A percentile compares a stretch with the other conserved stretches of the same genome.
phyloP scores from a whole-genome alignment of 1,284 basidiomycete species.

The Fistulina hepatica region DNA sequence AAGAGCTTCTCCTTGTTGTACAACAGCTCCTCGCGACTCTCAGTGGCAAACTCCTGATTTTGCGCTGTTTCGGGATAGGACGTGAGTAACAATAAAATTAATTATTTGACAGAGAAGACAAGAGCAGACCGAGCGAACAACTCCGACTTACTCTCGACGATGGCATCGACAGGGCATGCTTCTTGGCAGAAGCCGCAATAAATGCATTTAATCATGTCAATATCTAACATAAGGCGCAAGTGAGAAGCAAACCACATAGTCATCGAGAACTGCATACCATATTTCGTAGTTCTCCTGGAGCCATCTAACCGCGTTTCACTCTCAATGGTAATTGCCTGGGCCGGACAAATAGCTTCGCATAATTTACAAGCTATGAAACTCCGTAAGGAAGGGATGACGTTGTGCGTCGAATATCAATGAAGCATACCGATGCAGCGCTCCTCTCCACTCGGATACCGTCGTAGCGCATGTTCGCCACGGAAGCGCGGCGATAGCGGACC shows the following conservation, averaged over 20 bases:
- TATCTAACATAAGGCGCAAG: constrained; percentile 47
- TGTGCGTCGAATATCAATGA: constrained; percentile 17
- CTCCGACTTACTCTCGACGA: constrained; percentile 86
- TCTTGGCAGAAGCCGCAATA: constrained; percentile 99
- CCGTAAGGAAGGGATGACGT: constrained; percentile 5
- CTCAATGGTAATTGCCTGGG: constrained; percentile 99
- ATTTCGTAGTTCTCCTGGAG: constrained; percentile 94
- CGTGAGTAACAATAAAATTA: constrained; percentile 9
- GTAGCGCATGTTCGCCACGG: constrained; percentile 97
- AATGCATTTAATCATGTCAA: constrained; percentile 96
- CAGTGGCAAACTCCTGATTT: constrained; percentile 94
- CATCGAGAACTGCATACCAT: constrained; percentile 43
- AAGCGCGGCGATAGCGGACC: constrained; percentile 96
- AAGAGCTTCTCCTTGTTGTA: constrained; percentile 99
- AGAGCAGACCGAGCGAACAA: constrained; percentile 1
- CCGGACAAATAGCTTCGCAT: constrained; percentile 98
- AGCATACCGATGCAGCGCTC: constrained; percentile 90
- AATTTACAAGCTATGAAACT: constrained; percentile 83
- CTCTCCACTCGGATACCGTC: constrained; percentile 96
- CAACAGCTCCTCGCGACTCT: constrained; percentile 95
- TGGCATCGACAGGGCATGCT: constrained; percentile 98
- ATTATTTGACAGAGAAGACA: constrained; percentile 3
- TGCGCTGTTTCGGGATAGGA: constrained; percentile 47
- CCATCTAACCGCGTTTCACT: constrained; percentile 94
- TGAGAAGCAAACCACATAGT: constrained; percentile 16